These are phyloP conservation scores for Rhizopogon vesiculosus DNA, from an alignment of 768 basidiomycete species.

Conservation along the genomic window DNA sequence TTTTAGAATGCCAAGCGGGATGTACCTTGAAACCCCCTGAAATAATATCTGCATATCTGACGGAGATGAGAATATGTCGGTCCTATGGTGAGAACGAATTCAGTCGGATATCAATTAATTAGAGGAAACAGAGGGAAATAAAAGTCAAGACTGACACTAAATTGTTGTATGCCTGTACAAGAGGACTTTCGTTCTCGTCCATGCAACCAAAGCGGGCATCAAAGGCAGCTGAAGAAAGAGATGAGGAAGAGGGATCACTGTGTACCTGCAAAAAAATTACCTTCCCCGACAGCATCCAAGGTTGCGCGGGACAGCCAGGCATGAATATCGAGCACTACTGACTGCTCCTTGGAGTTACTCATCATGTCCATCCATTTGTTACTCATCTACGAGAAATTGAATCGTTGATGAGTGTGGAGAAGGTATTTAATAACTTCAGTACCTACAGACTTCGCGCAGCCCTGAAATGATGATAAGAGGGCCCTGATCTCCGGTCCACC, in stretches of 20 bases:
- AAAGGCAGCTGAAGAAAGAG: slow-evolving; percentile 35
- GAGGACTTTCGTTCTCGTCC: slow-evolving; percentile 9
- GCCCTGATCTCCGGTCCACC: slow-evolving; percentile 47
- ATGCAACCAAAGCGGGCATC: slow-evolving; percentile 43
- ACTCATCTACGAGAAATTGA: background rate
- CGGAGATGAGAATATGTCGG: too few relatives aligned
- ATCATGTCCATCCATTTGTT: slow-evolving; percentile 10
- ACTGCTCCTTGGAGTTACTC: too few relatives aligned
- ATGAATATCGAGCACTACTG: too few relatives aligned
- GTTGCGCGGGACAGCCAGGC: slow-evolving; percentile 12
- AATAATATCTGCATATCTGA: too few relatives aligned
- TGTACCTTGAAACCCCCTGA: too few relatives aligned
- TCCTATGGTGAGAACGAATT: too few relatives aligned
- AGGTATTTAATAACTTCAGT: background rate
- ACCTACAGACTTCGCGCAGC: slow-evolving; percentile 23
- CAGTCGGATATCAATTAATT: too few relatives aligned
- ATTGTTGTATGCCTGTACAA: too few relatives aligned
- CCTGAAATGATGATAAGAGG: slow-evolving; percentile 45
- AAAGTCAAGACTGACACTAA: too few relatives aligned
- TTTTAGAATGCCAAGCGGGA: too few relatives aligned
- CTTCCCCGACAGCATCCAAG: slow-evolving; percentile 47
- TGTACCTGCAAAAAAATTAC: slow-evolving; percentile 15
- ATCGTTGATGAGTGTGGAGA: background rate
- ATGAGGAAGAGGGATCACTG: background rate
- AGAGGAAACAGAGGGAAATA: too few relatives aligned